Base-by-base conservation (phyloP, 2,329 filamentous ascomycete species). In the Cordyceps fumosorosea region DNA sequence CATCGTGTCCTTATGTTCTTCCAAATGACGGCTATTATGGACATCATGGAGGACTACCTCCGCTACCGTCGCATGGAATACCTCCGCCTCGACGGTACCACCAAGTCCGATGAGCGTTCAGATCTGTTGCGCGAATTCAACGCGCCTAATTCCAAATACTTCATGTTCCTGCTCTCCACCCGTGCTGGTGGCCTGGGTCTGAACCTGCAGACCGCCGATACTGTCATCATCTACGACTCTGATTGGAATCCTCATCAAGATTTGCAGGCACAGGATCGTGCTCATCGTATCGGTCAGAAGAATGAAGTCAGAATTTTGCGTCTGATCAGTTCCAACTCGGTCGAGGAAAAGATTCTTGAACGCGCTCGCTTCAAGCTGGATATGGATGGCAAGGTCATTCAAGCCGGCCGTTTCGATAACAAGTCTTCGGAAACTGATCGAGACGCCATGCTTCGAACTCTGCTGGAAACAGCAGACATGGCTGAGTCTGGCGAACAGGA, bases 11-110 rank as follows among this genome's bases (percentile, higher is more conserved):
- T 99, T 74, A 98, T 99, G 90, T 99, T 99, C 84, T 99, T 99
- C 83, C 95, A 99, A 75, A 99, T 99, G 95, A 99, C 95, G 4
- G 93, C 96, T 65, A 99, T 99, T 73, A 99, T 99, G 95, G 96
- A 99, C 77, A 99, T 99, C 71, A 98, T 99, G 95, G 95, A 99
- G 70, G 95, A 99, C 74, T 99, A 96, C 74, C 77, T 99, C 65
- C 89, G 93, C 3, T 89, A 91, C 71, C 85, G 91, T 66, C 89
- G 88, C 53, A 82, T 96, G 67, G 83, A 89, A 70, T 99, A 96
- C 73, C 82, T 99, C 67, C 92, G 95, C 73, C 82, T 99, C 64
- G 95, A 99, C 71, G 95, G 95, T 79, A 95, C 92, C 0, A 99
- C 95, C 52, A 99, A 99, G 75, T 93, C 95, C 1, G 95, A 99